Evolutionary conservation across 805 yeast species (phyloP).

Genomic region (Ogataea zsoltii): DNA sequence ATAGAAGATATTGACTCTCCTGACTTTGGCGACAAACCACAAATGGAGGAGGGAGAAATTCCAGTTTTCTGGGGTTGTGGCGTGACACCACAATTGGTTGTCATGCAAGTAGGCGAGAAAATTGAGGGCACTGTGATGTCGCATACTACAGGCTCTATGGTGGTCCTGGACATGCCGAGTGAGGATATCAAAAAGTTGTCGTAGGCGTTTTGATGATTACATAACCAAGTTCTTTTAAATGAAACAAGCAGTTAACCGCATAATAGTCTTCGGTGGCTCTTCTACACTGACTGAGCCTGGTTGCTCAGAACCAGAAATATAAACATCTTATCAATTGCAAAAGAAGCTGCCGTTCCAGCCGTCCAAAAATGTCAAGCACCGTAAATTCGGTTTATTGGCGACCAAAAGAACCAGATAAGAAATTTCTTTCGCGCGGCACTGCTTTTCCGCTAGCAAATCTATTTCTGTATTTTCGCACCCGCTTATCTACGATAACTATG

Average conservation of each 20-base stretch:
- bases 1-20: slow-evolving; percentile 35
- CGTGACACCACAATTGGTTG: slow-evolving; percentile 42
- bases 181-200: slow-evolving; percentile 17
- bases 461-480: background rate
- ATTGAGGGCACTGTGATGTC: slow-evolving; percentile 36
- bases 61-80: slow-evolving; percentile 50
- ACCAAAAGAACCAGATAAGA: too few species aligned
- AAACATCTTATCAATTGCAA: too few species aligned
- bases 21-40: slow-evolving; percentile 39
- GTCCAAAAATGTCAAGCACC: too few species aligned
- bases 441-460: background rate
- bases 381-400: too few species aligned
- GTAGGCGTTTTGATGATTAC: background rate
- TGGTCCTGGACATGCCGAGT: slow-evolving; percentile 35
- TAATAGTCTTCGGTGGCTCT: too few species aligned
- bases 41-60: slow-evolving; percentile 35
- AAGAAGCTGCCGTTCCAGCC: too few species aligned
- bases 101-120: slow-evolving; percentile 27
- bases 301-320: too few species aligned
- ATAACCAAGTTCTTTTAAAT: background rate
- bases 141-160: slow-evolving; percentile 40
- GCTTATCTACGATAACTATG: background rate
- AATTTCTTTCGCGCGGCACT: background rate
- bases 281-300: too few species aligned
- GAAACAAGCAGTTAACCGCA: too few species aligned